phyloP scores from a whole-genome alignment of 2,329 filamentous ascomycete species.

The Aspergillus neotritici region DNA sequence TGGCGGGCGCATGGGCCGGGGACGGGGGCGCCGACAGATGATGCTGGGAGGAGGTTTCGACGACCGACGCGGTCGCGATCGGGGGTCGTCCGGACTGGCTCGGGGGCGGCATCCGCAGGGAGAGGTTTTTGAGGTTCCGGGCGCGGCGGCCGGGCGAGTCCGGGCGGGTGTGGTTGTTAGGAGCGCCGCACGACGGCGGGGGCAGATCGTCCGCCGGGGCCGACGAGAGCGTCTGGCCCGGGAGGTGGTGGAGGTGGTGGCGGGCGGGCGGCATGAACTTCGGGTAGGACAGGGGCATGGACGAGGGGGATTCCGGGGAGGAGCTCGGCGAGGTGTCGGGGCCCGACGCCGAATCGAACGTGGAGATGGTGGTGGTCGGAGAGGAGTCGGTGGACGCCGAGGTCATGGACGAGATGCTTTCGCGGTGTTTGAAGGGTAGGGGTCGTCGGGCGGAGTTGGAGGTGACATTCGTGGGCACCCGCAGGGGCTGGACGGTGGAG shows the following conservation, averaged over 20 bases:
- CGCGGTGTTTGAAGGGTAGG: conserved; percentile 35
- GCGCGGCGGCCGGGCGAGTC: conserved; percentile 38
- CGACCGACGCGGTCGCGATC: conserved; percentile 45
- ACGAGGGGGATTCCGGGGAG: conserved; percentile 82
- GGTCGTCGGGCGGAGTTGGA: conserved; percentile 21
- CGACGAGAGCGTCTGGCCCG: conserved; percentile 20
- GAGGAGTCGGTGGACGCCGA: conserved; percentile 89
- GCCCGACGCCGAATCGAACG: conserved; percentile 81
- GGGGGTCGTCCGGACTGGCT: conserved; percentile 39
- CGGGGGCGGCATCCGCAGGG: conserved; percentile 53
- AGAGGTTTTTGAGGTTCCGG: conserved; percentile 60
- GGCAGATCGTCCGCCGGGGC: conserved; percentile 23
- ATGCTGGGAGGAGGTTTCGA: conserved; percentile 34
- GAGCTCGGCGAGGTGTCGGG: conserved; percentile 88
- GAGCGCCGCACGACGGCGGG: conserved; percentile 15
- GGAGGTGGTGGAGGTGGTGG: conserved; percentile 13
- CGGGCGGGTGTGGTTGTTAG: conserved; percentile 37
- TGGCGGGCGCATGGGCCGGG: conserved; percentile 51
- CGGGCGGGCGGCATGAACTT: conserved; percentile 30
- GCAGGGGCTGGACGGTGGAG: conserved; percentile 19
- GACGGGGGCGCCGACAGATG: conserved; percentile 50
- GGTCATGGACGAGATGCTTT: conserved; percentile 40
- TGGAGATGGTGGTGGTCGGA: conserved; percentile 88
- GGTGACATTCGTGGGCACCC: conserved; percentile 24
- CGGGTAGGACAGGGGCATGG: conserved; percentile 54